phyloP scores from a whole-genome alignment of 441 rosid species.

The Jatropha multifida region DNA sequence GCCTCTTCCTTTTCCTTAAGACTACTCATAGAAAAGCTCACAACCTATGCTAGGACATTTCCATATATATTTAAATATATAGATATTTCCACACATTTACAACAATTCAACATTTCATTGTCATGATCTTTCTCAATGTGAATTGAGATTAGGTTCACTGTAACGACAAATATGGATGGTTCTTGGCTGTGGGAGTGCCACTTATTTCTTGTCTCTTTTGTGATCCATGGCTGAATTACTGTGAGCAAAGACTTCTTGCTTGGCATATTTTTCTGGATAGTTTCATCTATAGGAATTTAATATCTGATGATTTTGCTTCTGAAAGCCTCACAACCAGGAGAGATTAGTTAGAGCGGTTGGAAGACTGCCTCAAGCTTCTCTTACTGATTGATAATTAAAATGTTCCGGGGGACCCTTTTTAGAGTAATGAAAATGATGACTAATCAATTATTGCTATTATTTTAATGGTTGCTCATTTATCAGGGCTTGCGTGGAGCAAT shows the following conservation, averaged over 20 bases:
- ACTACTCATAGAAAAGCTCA: neutral
- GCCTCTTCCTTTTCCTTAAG: neutral
- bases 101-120: neutral
- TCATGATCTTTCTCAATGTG: neutral
- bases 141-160: neutral
- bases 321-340: neutral
- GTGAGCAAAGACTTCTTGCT: neutral
- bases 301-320: neutral
- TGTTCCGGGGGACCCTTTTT: neutral
- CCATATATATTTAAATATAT: neutral
- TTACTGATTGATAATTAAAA: neutral
- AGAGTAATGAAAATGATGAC: neutral
- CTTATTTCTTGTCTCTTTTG: neutral
- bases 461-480: constrained; percentile 21
- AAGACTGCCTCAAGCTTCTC: neutral
- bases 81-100: neutral
- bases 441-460: constrained; percentile 1
- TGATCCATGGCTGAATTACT: neutral
- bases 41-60: neutral
- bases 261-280: neutral
- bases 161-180: no score
- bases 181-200: neutral
- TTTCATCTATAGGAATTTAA: neutral
- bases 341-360: neutral
- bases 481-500: constrained; percentile 76